These are phyloP conservation scores for Linnemannia schmuckeri DNA, from an alignment of 192 early-diverging fungal species.

Conservation along the genomic window DNA sequence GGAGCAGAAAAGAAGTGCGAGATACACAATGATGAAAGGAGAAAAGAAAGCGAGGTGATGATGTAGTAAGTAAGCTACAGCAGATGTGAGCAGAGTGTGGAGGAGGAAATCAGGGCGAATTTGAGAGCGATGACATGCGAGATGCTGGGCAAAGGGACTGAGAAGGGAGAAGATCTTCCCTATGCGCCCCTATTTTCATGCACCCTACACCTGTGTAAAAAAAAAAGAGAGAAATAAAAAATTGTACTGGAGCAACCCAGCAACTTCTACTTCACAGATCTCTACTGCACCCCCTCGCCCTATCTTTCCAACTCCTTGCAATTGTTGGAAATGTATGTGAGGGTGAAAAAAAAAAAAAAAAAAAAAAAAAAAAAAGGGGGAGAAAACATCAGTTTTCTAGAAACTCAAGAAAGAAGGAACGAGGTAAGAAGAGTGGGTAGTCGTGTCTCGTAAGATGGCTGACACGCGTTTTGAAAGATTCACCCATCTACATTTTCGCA, in stretches of 20 bases:
- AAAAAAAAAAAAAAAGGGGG: not conserved
- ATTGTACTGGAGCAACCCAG: no score
- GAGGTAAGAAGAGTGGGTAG: not conserved
- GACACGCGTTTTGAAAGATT: not conserved
- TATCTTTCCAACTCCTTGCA: not conserved
- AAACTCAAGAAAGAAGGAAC: not conserved
- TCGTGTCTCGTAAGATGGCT: not conserved
- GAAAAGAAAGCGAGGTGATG: no score
- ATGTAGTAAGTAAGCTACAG: no score
- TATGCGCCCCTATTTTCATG: no score
- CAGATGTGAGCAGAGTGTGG: no score
- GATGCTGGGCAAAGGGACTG: not conserved
- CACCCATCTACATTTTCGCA: not conserved
- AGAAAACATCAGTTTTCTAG: not conserved
- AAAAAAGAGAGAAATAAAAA: no score
- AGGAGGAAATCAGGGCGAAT: no score
- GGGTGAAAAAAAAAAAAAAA: not conserved
- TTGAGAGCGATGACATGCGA: no score
- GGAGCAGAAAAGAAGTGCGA: no score
- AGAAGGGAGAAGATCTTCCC: not conserved
- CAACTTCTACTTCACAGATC: not conserved
- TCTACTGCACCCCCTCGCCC: not conserved
- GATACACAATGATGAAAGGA: no score
- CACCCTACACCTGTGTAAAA: no score
- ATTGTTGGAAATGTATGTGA: not conserved